phyloP scores from a whole-genome alignment of 257 asterid species.

The Perilla frutescens region DNA sequence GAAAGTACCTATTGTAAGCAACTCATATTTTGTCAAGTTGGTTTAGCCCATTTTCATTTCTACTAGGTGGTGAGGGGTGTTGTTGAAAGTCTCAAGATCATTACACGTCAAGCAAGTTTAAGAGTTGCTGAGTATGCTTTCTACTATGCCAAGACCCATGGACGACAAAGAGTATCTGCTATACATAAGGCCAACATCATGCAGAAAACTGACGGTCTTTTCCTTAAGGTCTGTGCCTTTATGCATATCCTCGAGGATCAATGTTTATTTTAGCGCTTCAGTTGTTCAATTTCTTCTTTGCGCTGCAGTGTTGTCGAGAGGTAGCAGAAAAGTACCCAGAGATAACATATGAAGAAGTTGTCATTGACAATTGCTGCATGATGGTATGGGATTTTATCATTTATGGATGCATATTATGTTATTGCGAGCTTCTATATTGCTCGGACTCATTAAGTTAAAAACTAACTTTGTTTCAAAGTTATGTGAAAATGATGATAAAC shows the following conservation, averaged over 20 bases:
- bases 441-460: no score
- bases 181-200: slow-evolving; percentile 99
- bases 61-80: slow-evolving; percentile 95
- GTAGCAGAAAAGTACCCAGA: slow-evolving; percentile 96
- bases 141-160: slow-evolving; percentile 90
- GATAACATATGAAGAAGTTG: slow-evolving; percentile 87
- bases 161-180: slow-evolving; percentile 92
- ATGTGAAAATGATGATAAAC: no score
- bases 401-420: slow-evolving; percentile 8
- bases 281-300: slow-evolving; percentile 38
- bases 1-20: not conserved
- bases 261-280: slow-evolving; percentile 30
- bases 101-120: slow-evolving; percentile 93
- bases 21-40: slow-evolving; percentile 23
- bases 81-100: slow-evolving; percentile 95
- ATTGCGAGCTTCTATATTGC: not conserved
- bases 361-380: slow-evolving; percentile 95
- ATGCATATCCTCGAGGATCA: not conserved
- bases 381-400: slow-evolving; percentile 59
- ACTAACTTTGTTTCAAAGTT: no score
- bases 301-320: slow-evolving; percentile 91
- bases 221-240: slow-evolving; percentile 72
- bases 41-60: slow-evolving; percentile 31
- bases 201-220: slow-evolving; percentile 99
- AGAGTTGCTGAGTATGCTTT: slow-evolving; percentile 98